These are phyloP conservation scores for Solanum sejunctum DNA, from an alignment of 257 asterid genomes.

Conservation along the genomic window DNA sequence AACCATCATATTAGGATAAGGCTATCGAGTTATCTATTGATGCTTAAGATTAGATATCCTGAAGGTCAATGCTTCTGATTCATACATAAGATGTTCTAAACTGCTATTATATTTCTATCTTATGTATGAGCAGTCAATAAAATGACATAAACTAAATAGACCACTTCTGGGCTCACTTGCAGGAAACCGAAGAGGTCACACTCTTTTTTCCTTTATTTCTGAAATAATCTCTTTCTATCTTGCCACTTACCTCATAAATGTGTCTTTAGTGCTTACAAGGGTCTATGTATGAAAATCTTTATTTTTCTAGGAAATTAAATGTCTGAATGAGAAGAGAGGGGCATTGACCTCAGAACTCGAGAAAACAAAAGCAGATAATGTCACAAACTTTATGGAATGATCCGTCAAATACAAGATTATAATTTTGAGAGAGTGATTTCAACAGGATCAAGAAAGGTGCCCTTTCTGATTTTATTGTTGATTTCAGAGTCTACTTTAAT, in stretches of 20 bases:
- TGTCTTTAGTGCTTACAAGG: background rate
- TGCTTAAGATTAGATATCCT: background rate
- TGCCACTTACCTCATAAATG: background rate
- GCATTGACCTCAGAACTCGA: too few relatives aligned
- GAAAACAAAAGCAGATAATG: too few relatives aligned
- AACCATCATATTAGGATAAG: background rate
- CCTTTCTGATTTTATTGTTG: too few relatives aligned
- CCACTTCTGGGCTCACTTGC: constrained; percentile 74
- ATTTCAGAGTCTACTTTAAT: background rate
- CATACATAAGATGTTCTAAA: background rate
- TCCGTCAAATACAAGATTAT: too few relatives aligned
- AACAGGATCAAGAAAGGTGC: too few relatives aligned
- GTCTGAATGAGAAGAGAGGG: background rate
- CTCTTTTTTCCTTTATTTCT: background rate
- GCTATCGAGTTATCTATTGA: background rate
- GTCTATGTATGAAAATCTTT: constrained; percentile 2
- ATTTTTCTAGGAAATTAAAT: constrained; percentile 38
- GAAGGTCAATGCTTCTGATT: background rate
- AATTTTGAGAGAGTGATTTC: too few relatives aligned
- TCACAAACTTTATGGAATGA: too few relatives aligned
- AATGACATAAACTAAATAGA: constrained; percentile 31
- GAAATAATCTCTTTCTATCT: background rate
- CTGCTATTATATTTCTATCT: background rate
- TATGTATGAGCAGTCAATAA: background rate
- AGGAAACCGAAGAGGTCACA: constrained; percentile 88